Base-by-base conservation (phyloP, 2,329 filamentous ascomycete genomes). In the Sporothrix brasiliensis region DNA sequence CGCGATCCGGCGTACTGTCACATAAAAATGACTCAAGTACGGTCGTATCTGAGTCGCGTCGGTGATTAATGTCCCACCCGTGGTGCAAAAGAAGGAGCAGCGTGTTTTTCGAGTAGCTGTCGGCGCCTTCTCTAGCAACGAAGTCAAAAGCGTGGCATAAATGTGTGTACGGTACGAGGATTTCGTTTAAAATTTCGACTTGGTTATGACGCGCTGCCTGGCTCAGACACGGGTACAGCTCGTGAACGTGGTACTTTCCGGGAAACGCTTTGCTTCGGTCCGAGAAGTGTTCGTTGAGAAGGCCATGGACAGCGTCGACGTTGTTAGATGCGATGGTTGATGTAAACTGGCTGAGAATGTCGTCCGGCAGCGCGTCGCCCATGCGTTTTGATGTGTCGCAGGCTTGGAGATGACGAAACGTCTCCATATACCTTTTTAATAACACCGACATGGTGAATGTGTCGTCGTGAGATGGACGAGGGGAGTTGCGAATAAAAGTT, bases 211-310 rank as follows among this genome's bases (percentile, higher is more conserved):
- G 61, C 24, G 61, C 47, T 6, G 61, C 61, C 19, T 66, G 61
- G 61, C 61, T 66, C 16, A 66, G 19, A 27, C 52, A 13, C n/a
- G 61, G 61, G 9, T n/a, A 52, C 5, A 66, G 41, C 54, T 69
- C 67, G 44, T 69, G 24, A 6, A 69, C 52, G 3, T 39, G 39
- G 44, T 69, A 69, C 24, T 61, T 14, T 24, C 67, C 53, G 34
- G 66, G 52, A 58, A 47, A 68, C 21, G 58, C 11, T 52, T 68
- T n/a, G 4, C 21, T 69, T 16, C 67, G 27, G 39, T 69, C 44
- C 7, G 44, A 19, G 52, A 69, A 69, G 27, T 69, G 67, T 52
- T 2, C 19, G 24, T 69, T 24, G 24, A 69, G 67, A 27, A 69
- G 67, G 41, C 54, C 67, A 24, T 44, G 53, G 24, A 54, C 52